A percentile compares a stretch with the other conserved stretches of the same genome.
Evolutionary conservation across 768 basidiomycete genomes (phyloP).

Genomic region (Sutorius australiensis): DNA sequence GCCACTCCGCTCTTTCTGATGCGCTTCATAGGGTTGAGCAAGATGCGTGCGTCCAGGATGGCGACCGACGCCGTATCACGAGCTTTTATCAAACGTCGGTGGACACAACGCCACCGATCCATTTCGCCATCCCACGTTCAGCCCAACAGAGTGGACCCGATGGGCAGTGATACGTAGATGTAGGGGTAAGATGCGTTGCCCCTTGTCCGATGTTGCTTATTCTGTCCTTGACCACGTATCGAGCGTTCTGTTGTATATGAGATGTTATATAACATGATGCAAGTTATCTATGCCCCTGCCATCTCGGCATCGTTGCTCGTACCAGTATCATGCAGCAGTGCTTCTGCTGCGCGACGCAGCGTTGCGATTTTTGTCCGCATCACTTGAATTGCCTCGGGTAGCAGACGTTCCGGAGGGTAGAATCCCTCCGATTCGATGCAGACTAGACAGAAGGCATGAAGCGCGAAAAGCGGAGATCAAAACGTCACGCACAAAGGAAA

Average conservation of each 20-base stretch:
- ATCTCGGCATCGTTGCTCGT: slow-evolving; percentile 53
- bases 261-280: neutral
- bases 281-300: slow-evolving; percentile 35
- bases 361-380: slow-evolving; percentile 75
- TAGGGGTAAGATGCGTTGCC: neutral
- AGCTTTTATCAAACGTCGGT: slow-evolving; percentile 35
- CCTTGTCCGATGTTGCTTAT: neutral
- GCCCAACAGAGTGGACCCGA: slow-evolving; percentile 1
- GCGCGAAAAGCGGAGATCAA: neutral
- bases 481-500: slow-evolving; percentile 73
- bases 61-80: slow-evolving; percentile 28
- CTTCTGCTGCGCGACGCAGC: slow-evolving; percentile 57
- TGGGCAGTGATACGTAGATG: slow-evolving; percentile 5
- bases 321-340: slow-evolving; percentile 43
- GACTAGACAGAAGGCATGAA: slow-evolving; percentile 44
- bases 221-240: neutral
- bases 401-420: slow-evolving; percentile 77
- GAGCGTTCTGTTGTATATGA: neutral
- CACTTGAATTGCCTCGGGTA: slow-evolving; percentile 76
- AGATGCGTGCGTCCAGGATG: slow-evolving; percentile 13
- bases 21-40: slow-evolving; percentile 22
- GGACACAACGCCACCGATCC: slow-evolving; percentile 33
- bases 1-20: neutral
- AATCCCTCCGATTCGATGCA: slow-evolving; percentile 89
- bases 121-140: slow-evolving; percentile 21